A percentile compares a stretch with the other conserved stretches of the same genome.
Conservation (phyloP, 768 basidiomycete species). For the Mycena chlorophos region DNA sequence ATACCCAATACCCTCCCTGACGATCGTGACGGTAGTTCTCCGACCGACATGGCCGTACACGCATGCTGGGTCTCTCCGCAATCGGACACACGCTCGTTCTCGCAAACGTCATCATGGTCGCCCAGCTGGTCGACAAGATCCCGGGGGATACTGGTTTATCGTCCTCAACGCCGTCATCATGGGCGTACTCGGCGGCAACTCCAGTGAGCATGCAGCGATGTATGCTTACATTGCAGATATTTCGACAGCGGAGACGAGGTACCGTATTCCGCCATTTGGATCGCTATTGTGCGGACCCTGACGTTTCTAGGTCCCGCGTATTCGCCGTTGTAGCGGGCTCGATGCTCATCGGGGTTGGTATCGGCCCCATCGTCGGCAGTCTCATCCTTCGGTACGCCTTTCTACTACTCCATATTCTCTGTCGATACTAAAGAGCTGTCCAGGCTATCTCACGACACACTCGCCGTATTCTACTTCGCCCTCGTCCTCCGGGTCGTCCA, state of each 20-base stretch:
- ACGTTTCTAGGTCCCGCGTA: background rate
- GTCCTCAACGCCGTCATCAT: background rate
- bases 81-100: background rate
- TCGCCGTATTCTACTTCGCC: conserved; percentile 1
- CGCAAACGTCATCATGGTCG: background rate
- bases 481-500: background rate
- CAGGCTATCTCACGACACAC: background rate
- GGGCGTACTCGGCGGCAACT: background rate
- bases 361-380: background rate
- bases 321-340: background rate
- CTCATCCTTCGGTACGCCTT: background rate
- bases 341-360: background rate
- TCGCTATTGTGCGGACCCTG: background rate
- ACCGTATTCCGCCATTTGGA: background rate
- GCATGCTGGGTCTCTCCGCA: background rate
- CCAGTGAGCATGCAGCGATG: background rate
- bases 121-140: background rate
- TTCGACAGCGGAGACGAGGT: background rate
- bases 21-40: background rate
- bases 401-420: background rate
- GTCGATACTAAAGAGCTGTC: background rate
- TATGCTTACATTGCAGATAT: background rate
- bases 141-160: conserved; percentile 1
- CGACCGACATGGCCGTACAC: conserved; percentile 1
- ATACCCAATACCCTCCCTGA: background rate